Percentiles rank a stretch among this genome's conserved stretches.
These are phyloP conservation scores for Aspergillus bridgeri DNA, from an alignment of 495 filamentous ascomycete species.

Conservation along the genomic window DNA sequence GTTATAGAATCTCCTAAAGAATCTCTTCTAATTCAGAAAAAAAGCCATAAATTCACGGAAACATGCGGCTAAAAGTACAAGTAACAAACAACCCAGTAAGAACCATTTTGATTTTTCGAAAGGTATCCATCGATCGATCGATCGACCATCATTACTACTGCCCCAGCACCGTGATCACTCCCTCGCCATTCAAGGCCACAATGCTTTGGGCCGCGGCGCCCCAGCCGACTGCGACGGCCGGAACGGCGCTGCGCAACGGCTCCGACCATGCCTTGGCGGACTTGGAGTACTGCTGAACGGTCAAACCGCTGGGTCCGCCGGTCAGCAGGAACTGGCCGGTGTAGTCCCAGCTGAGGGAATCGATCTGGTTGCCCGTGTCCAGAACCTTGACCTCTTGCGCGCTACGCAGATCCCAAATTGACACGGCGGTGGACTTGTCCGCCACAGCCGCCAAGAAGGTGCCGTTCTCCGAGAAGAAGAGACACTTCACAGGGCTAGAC, in stretches of 20 bases:
- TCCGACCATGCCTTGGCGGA: constrained; percentile 83
- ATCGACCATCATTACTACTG: constrained; percentile 37
- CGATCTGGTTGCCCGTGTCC: constrained; percentile 73
- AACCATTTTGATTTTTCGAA: constrained; percentile 18
- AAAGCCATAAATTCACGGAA: neutral
- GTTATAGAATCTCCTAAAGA: too few relatives aligned
- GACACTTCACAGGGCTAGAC: constrained; percentile 61
- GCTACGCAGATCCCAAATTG: constrained; percentile 89
- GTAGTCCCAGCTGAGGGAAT: constrained; percentile 83
- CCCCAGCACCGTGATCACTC: constrained; percentile 64
- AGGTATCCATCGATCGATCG: constrained; percentile 12
- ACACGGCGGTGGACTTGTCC: constrained; percentile 68
- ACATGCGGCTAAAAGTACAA: constrained; percentile 22
- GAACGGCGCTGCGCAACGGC: constrained; percentile 69
- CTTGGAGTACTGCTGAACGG: constrained; percentile 86
- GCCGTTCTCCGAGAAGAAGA: constrained; percentile 96
- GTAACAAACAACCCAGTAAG: constrained; percentile 20
- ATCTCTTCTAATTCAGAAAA: too few relatives aligned
- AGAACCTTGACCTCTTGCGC: constrained; percentile 71
- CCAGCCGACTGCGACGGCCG: constrained; percentile 73
- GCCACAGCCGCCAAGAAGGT: constrained; percentile 83
- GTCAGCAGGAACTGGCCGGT: constrained; percentile 89
- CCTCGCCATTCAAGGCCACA: constrained; percentile 68
- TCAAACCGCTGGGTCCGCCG: constrained; percentile 74
- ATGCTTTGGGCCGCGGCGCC: constrained; percentile 70